Base-by-base conservation (phyloP, 345 rosid genomes). In the Brassica carinata region DNA sequence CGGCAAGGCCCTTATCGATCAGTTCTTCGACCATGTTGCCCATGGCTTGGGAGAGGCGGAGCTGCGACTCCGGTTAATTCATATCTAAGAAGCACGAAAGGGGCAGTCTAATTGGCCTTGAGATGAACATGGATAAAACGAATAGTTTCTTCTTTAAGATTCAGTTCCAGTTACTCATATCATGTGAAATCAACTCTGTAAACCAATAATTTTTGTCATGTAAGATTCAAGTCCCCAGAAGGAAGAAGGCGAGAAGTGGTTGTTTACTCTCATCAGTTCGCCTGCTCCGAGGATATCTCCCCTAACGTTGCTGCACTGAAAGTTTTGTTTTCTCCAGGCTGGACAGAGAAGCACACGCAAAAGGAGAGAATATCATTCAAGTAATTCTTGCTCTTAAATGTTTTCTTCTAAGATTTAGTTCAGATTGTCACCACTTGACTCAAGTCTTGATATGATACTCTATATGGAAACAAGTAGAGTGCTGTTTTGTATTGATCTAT, bases 351-450 rank as follows among this genome's bases (percentile, higher is more conserved):
- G 85, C 85, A 7, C 85, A 77, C 71, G 64, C 66, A 1, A 89
- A 89, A 77, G 95, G 94, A 73, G 97, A 96, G 6, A 88, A 92
- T 70, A 88, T 93, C 77, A 87, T 95, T 84, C 97, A 93, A 96
- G 99, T 87, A 48, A 58, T 26, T 67, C 6, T 57, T 73, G 62
- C 67, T 74, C 17, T 34, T 74, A 5, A 13, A 36, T 36, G 43
- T 7, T 17, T 9, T 1, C n/a, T 45, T 70, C 62, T 23, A 4
- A 45, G 30, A 51, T 30, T 3, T 64, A 3, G 40, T 63, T 70
- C 63, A 45, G 55, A 11, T 45, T 11, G n/a, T 45, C 0, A 36
- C 7, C 9, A 36, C 43, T 36, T 36, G 8, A 36, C 8, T 36
- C 55, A 45, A 45, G 11, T 69, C n/a, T 69, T 8, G 36, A 43